Conservation (phyloP, 805 yeast genomes). For the Ogataea angusta region DNA sequence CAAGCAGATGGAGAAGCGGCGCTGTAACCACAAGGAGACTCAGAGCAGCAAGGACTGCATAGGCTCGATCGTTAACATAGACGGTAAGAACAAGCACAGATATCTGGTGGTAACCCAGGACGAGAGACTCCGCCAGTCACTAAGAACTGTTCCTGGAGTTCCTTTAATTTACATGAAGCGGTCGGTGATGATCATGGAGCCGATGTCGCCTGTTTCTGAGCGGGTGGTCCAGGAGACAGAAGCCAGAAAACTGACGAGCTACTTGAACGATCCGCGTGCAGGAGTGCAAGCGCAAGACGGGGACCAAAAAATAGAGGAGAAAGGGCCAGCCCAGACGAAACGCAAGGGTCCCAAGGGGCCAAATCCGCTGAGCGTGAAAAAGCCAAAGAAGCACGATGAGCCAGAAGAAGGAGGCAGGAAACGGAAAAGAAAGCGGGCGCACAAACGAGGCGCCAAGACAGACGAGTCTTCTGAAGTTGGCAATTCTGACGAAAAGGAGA, state of each 20-base stretch:
- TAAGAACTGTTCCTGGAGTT: slow-evolving; percentile 82
- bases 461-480: not conserved
- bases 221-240: slow-evolving; percentile 52
- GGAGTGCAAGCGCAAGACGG: slow-evolving; percentile 23
- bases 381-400: slow-evolving; percentile 45
- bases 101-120: slow-evolving; percentile 87
- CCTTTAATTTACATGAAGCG: slow-evolving; percentile 86
- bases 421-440: slow-evolving; percentile 23
- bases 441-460: slow-evolving; percentile 13
- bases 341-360: slow-evolving; percentile 77
- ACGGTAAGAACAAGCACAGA: slow-evolving; percentile 84
- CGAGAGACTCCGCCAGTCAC: slow-evolving; percentile 58
- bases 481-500: not conserved
- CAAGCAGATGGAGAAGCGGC: slow-evolving; percentile 82
- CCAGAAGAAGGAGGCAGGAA: slow-evolving; percentile 5
- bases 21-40: slow-evolving; percentile 70
- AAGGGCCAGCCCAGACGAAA: slow-evolving; percentile 38
- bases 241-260: slow-evolving; percentile 63
- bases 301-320: slow-evolving; percentile 15
- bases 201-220: slow-evolving; percentile 70
- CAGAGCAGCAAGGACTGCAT: slow-evolving; percentile 73
- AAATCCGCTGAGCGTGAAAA: slow-evolving; percentile 87
- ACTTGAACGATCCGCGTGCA: slow-evolving; percentile 61
- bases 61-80: slow-evolving; percentile 59
- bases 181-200: slow-evolving; percentile 95